Evolutionary conservation across 768 basidiomycete species (phyloP).

Genomic region (Podaxis mareebaensis): DNA sequence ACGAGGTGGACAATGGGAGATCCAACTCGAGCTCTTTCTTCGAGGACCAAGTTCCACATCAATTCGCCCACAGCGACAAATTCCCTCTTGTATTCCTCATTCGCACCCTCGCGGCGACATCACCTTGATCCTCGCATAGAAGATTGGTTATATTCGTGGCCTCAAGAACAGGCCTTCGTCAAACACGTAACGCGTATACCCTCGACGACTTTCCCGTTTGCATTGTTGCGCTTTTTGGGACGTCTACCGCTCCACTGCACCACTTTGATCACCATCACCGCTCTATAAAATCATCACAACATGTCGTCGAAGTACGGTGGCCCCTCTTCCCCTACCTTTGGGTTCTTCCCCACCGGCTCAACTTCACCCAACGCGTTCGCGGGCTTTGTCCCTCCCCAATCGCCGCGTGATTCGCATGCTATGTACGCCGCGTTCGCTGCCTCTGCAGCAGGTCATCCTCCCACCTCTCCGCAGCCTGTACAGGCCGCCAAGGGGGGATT

Average conservation of each 20-base stretch:
- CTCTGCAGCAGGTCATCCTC: slow-evolving; percentile 6
- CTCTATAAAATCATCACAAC: slow-evolving; percentile 20
- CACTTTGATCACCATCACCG: slow-evolving; percentile 9
- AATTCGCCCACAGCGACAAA: neutral
- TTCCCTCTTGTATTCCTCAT: neutral
- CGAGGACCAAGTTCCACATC: neutral
- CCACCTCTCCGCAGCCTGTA: slow-evolving; percentile 3
- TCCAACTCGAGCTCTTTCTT: neutral
- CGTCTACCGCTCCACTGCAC: slow-evolving; percentile 8
- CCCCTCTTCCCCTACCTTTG: slow-evolving; percentile 56
- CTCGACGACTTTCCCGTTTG: neutral
- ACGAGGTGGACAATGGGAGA: slow-evolving; percentile 15
- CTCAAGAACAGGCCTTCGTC: neutral
- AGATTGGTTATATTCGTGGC: neutral
- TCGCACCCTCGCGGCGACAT: neutral
- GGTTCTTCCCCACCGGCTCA: slow-evolving; percentile 58
- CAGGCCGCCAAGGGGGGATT: neutral
- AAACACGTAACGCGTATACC: neutral
- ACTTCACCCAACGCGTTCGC: slow-evolving; percentile 60
- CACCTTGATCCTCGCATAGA: neutral
- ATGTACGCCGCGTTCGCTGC: slow-evolving; percentile 55
- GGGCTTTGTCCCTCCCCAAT: slow-evolving; percentile 46
- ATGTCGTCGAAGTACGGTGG: slow-evolving; percentile 52
- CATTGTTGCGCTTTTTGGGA: slow-evolving; percentile 5
- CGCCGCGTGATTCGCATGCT: slow-evolving; percentile 58